Evolutionary conservation across 169 alveolate species (phyloP).

Genomic region (Plasmodium reichenowi): DNA sequence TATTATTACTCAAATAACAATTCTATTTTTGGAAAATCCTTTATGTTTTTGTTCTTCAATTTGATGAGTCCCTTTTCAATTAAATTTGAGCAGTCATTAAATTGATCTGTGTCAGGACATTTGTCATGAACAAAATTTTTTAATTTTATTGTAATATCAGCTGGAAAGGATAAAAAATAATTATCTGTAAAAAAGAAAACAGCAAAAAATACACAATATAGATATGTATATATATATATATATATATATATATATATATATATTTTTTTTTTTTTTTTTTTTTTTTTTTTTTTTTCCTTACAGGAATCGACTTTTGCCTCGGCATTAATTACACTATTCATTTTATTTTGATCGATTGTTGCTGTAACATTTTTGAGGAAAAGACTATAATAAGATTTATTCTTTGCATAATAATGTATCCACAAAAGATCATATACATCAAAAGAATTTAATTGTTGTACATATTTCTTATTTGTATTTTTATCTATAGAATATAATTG

Average conservation of each 20-base stretch:
- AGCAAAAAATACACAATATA: neutral
- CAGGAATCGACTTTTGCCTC: conserved; percentile 49
- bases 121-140: conserved; percentile 6
- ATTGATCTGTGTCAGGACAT: conserved; percentile 7
- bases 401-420: conserved; percentile 2
- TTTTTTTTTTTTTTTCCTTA: neutral
- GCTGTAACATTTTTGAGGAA: conserved; percentile 7
- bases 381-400: conserved; percentile 7
- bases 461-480: neutral
- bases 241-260: neutral
- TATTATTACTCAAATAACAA: conserved; percentile 16
- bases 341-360: neutral
- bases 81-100: conserved; percentile 26
- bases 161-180: conserved; percentile 46
- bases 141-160: conserved; percentile 23
- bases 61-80: conserved; percentile 12
- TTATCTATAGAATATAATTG: neutral
- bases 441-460: neutral
- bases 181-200: conserved; percentile 11
- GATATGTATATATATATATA: neutral
- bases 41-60: conserved; percentile 4
- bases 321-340: neutral
- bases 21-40: conserved; percentile 25
- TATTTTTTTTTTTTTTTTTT: too few relatives aligned
- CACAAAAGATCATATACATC: conserved; percentile 15